Base-by-base conservation (phyloP, 2,329 filamentous ascomycete genomes). In the Diplodia intermedia region DNA sequence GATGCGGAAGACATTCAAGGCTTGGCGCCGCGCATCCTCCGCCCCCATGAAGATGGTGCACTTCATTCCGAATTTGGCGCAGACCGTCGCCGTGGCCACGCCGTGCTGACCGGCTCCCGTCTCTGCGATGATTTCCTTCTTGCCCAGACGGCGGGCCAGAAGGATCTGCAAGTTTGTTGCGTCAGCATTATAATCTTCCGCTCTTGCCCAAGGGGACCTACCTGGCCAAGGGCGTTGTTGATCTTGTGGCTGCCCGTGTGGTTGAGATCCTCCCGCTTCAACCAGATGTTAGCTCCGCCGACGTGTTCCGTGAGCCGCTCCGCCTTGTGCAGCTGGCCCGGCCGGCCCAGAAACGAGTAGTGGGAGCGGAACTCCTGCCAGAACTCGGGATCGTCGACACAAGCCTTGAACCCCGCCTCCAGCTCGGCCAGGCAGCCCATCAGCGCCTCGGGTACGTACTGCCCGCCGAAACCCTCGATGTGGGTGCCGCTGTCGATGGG, bases 211-310 rank as follows among this genome's bases (percentile, higher is more conserved):
- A 2, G 36, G 36, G 33, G 36, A 14, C 40, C n/a, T n/a, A 60
- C 89, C 80, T 99, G 95, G 2, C 95, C 95, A 8, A 99, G 84
- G 0, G 95, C 95, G 75, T 99, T 99, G 85, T 99, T 99, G 85
- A 99, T 98, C 87, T 99, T 99, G 86, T 99, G 95, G 71, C 92
- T 96, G 72, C 95, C 95, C 11, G 95, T 98, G 79, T 99, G 95
- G 82, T 98, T 98, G 67, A 98, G 84, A 78, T 99, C 95, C 82
- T 99, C 95, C 74, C 95, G 89, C 86, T 99, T 99, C 73, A 99
- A 83, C 90, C 94, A 99, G 83, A 99, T 97, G 76, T 93, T 97
- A 57, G 95, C 94, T 70, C 94, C 95, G 31, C 93, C 93, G 53
- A 92, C 93, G 75, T 94, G 84, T 77, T 96, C 90, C 0, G 94